These are phyloP conservation scores for Fusarium napiforme DNA, from an alignment of 2,329 filamentous ascomycete genomes.

Conservation along the genomic window DNA sequence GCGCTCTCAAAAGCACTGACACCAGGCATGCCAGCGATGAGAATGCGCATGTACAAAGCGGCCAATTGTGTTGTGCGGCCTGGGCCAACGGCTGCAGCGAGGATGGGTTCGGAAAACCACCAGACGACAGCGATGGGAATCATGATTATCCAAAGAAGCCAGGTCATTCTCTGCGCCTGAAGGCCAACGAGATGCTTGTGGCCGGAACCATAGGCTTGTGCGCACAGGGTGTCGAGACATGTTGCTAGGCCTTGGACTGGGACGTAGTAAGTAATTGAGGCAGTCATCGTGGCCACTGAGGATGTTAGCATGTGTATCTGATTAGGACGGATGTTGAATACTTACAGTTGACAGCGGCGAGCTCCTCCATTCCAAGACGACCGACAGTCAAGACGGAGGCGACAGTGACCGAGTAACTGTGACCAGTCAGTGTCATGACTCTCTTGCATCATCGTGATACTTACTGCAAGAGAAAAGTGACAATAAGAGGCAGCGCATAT, in stretches of 20 bases:
- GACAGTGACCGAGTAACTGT: conserved; percentile 76
- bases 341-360: conserved; percentile 53
- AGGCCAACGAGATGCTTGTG: conserved; percentile 85
- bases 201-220: conserved; percentile 90
- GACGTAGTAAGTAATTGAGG: conserved; percentile 79
- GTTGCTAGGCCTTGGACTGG: conserved; percentile 84
- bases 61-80: conserved; percentile 73
- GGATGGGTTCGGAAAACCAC: conserved; percentile 71
- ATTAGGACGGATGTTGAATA: not conserved
- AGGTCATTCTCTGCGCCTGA: conserved; percentile 83
- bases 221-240: conserved; percentile 87
- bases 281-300: conserved; percentile 71
- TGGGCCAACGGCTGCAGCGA: conserved; percentile 55
- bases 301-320: not conserved
- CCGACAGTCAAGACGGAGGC: conserved; percentile 80
- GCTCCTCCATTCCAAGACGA: conserved; percentile 71
- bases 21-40: conserved; percentile 76
- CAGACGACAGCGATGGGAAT: conserved; percentile 77
- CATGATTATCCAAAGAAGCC: conserved; percentile 76
- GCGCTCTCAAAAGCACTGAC: conserved; percentile 79
- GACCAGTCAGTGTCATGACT: rapidly evolving
- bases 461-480: conserved; percentile 74
- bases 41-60: conserved; percentile 74
- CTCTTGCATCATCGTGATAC: rapidly evolving
- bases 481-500: conserved; percentile 74